Percentiles rank a stretch among this genome's conserved stretches.
Evolutionary conservation across 306 rosid species (phyloP).

Genomic region (Ormosia semicastrata): DNA sequence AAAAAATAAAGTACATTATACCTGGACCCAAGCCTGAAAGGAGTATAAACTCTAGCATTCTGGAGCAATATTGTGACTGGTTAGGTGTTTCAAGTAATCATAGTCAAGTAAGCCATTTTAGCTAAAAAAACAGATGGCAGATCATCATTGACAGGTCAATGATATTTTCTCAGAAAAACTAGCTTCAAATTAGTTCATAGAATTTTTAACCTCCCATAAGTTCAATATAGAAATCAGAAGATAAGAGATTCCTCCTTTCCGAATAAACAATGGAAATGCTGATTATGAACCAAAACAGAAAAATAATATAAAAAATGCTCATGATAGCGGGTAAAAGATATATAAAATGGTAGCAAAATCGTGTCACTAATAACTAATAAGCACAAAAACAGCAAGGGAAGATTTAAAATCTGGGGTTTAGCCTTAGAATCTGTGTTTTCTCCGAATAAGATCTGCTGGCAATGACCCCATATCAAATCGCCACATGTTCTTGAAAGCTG

Average conservation of each 20-base stretch:
- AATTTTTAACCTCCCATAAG: neutral
- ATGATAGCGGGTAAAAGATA: neutral
- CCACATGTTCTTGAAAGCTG: constrained; percentile 79
- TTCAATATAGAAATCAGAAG: neutral
- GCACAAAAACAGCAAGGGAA: neutral
- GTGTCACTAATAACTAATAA: neutral
- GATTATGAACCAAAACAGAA: constrained; percentile 1
- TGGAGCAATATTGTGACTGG: neutral
- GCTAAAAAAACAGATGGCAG: neutral
- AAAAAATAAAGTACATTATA: too few species aligned
- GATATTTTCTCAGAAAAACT: neutral
- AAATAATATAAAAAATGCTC: neutral
- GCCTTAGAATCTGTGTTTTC: constrained; percentile 41
- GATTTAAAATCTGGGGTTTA: neutral
- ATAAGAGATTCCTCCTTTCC: neutral
- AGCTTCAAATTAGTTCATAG: neutral
- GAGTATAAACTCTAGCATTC: too few species aligned
- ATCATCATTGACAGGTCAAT: neutral
- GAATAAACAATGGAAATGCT: constrained; percentile 1
- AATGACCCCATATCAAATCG: constrained; percentile 88
- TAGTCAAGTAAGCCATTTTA: constrained; percentile 3
- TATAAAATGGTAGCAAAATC: neutral
- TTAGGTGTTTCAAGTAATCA: neutral
- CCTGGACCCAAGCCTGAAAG: too few species aligned
- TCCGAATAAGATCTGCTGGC: constrained; percentile 88